phyloP scores from a whole-genome alignment of 164 flowering plant genomes.

The Vitis vinifera region ASM3070453v1 NC_081809.1:12798001-12798500 shows the following conservation, averaged over 20 bases:
- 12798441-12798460: not conserved
- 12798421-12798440: not conserved
- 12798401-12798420: not conserved
- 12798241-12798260: not conserved
- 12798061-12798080: constrained; percentile 24
- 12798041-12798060: constrained; percentile 62
- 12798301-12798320: not conserved
- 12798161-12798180: not conserved
- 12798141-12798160: no score
- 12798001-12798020: constrained; percentile 11
- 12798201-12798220: not conserved
- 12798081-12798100: constrained; percentile 3
- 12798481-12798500: not conserved
- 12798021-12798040: constrained; percentile 54
- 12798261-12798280: not conserved
- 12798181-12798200: not conserved
- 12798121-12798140: not conserved
- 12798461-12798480: not conserved
- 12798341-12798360: not conserved
- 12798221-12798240: not conserved
- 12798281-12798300: not conserved
- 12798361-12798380: not conserved
- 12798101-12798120: not conserved
- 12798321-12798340: not conserved
- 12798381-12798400: not conserved